Evolutionary conservation across 1,284 basidiomycete species (phyloP).

Genomic region (Puccinia hordei): DNA sequence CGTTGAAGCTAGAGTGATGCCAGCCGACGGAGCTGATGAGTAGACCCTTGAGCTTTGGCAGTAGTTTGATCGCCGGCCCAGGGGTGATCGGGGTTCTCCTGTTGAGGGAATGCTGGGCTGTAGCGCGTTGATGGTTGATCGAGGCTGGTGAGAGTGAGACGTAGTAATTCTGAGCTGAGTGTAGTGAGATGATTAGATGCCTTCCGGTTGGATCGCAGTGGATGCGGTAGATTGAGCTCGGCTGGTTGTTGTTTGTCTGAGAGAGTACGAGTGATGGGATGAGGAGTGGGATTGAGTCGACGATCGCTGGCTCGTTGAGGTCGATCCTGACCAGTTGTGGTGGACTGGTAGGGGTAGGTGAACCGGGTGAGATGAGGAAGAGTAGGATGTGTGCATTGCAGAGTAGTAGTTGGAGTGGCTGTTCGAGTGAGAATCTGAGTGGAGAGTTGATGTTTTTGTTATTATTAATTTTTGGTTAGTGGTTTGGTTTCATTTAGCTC

Average conservation of each 20-base stretch:
- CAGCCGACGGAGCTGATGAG: slow-evolving; percentile 85
- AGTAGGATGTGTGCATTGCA: slow-evolving; percentile 42
- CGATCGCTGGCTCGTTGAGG: slow-evolving; percentile 38
- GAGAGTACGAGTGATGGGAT: slow-evolving; percentile 33
- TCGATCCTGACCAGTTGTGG: slow-evolving; percentile 46
- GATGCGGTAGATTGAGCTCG: slow-evolving; percentile 59
- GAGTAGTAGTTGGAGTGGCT: slow-evolving; percentile 35
- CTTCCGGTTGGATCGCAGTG: slow-evolving; percentile 89
- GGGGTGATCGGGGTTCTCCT: slow-evolving; percentile 65
- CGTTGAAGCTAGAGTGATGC: slow-evolving; percentile 66
- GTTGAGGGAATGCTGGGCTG: slow-evolving; percentile 65
- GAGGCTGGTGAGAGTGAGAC: slow-evolving; percentile 61
- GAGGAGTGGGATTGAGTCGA: slow-evolving; percentile 39
- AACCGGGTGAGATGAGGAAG: slow-evolving; percentile 30
- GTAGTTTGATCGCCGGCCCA: too few species aligned
- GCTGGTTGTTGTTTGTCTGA: background rate
- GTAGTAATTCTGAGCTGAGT: slow-evolving; percentile 92
- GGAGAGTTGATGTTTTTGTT: too few species aligned
- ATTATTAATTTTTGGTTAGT: too few species aligned
- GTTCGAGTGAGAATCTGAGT: slow-evolving; percentile 48
- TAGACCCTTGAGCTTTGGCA: slow-evolving; percentile 81
- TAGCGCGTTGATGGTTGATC: slow-evolving; percentile 40
- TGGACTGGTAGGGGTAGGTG: slow-evolving; percentile 20
- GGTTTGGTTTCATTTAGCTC: too few species aligned
- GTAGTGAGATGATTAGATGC: slow-evolving; percentile 82